Conservation (phyloP, 169 alveolate genomes). For the Condylostoma magnum region DNA sequence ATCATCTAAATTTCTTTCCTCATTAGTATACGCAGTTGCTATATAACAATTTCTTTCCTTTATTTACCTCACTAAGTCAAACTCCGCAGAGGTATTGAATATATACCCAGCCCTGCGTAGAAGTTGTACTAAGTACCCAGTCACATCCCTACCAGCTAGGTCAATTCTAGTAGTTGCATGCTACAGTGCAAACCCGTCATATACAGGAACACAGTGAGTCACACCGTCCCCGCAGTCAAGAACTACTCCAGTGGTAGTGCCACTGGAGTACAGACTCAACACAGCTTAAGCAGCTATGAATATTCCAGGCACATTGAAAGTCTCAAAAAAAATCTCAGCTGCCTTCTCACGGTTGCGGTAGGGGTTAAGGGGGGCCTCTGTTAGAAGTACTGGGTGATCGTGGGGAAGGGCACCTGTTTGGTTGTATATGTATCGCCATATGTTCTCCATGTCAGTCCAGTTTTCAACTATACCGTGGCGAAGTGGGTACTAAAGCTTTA, state of each 20-base stretch:
- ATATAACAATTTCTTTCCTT: conserved; percentile 80
- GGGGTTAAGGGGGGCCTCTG: conserved; percentile 94
- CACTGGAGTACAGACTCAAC: conserved; percentile 88
- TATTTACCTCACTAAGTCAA: conserved; percentile 73
- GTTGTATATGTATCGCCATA: conserved; percentile 84
- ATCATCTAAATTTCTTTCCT: conserved; percentile 36
- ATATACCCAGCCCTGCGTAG: conserved; percentile 79
- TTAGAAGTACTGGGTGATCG: conserved; percentile 85
- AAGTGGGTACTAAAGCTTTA: conserved; percentile 75
- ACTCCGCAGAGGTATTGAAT: conserved; percentile 79
- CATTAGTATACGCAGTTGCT: conserved; percentile 37
- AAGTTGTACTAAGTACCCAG: conserved; percentile 71
- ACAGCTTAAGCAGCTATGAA: conserved; percentile 88
- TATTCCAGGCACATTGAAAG: conserved; percentile 89
- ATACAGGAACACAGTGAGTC: conserved; percentile 90
- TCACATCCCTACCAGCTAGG: conserved; percentile 92
- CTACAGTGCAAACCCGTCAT: conserved; percentile 87
- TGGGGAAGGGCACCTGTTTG: conserved; percentile 78
- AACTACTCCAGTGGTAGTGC: conserved; percentile 92
- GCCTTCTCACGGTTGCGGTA: conserved; percentile 87
- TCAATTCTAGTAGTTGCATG: conserved; percentile 85
- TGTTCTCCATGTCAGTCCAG: conserved; percentile 87
- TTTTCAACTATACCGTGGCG: conserved; percentile 87
- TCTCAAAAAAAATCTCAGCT: conserved; percentile 89
- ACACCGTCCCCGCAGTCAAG: conserved; percentile 94